Base-by-base conservation (phyloP, 1,284 basidiomycete genomes). In the Ceratorhiza oryzae-sativae region DNA sequence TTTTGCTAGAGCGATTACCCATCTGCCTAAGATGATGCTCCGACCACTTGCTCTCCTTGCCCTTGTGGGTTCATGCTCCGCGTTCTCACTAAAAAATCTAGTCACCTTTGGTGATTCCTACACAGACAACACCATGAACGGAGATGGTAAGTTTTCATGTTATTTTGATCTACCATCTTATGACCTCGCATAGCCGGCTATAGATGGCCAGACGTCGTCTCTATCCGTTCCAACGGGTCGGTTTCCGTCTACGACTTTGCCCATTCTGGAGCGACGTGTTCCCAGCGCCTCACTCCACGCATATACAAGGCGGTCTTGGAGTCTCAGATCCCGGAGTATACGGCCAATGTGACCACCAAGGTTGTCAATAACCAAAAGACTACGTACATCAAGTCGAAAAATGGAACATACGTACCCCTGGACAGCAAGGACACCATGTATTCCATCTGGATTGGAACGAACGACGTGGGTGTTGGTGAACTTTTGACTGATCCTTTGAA, bases 371-470 rank as follows among this genome's bases (percentile, higher is more conserved):
- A 36, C 18, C 42, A 49, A 3, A 51, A 51, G 15, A 58, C 62
- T 9, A 67, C 62, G 3, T 72, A 59, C 48, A 72, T 72, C 10
- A 60, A 27, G 10, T 36, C 55, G 9, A 48, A 41, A n/a, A 67
- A 72, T 30, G 71, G 62, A 13, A 67, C 32, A 3, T 60, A 65
- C 20, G 61, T 67, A 20, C 61, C 61, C 25, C 45, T 72, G 1
- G 41, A 56, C 41, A 67, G 79, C 12, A 74, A 77, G 18, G 76
- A 82, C 48, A 84, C 84, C 0, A 73, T 84, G 13, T 84, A 83
- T 73, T 82, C 82, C 0, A 77, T 84, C 18, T 85, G 84, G 83
- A 80, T 84, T 58, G 84, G 84, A 2, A 84, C 83, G 8, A 85
- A 84, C 73, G 83, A 84, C 75, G 77, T 67, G 13, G 83, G 83